These are phyloP conservation scores for Neurospora sp. DNA, from an alignment of 495 filamentous ascomycete genomes.

Conservation along the genomic window DNA sequence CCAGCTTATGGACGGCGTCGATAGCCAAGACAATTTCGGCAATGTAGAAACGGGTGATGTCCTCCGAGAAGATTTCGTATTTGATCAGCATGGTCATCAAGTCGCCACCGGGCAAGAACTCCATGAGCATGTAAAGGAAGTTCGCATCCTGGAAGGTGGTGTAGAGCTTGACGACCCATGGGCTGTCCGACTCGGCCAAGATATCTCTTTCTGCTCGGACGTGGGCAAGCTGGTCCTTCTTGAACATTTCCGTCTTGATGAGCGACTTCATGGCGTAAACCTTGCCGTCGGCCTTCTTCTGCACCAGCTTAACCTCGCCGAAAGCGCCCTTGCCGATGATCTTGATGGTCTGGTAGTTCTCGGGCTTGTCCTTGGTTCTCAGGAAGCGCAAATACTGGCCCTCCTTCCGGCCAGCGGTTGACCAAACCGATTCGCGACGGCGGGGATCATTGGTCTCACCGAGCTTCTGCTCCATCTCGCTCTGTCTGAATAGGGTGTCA, in stretches of 20 bases:
- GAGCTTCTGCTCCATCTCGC: constrained; percentile 78
- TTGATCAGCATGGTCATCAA: constrained; percentile 99
- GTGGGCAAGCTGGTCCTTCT: constrained; percentile 98
- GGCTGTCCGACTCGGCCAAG: constrained; percentile 93
- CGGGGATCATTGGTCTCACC: constrained; percentile 61
- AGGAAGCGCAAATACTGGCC: constrained; percentile 88
- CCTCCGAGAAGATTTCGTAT: constrained; percentile 98
- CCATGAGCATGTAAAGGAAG: constrained; percentile 98
- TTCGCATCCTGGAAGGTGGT: constrained; percentile 94
- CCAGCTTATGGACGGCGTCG: constrained; percentile 93
- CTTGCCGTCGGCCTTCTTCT: constrained; percentile 91
- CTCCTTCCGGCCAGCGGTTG: constrained; percentile 70
- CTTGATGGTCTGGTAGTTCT: constrained; percentile 92
- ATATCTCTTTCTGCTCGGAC: constrained; percentile 97
- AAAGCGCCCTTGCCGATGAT: constrained; percentile 99
- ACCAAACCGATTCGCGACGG: constrained; percentile 63
- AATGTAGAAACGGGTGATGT: constrained; percentile 99
- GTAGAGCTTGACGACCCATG: constrained; percentile 96
- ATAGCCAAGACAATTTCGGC: constrained; percentile 96
- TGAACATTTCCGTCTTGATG: constrained; percentile 99
- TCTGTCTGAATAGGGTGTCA: constrained; percentile 48
- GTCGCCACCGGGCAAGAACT: constrained; percentile 96
- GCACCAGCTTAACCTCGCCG: constrained; percentile 93
- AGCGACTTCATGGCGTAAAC: constrained; percentile 98
- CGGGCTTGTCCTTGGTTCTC: constrained; percentile 79